Evolutionary conservation across 306 rosid species (phyloP), one percentile per base, ranked within the genome.

Genomic region (Fagus crenata): DNA sequence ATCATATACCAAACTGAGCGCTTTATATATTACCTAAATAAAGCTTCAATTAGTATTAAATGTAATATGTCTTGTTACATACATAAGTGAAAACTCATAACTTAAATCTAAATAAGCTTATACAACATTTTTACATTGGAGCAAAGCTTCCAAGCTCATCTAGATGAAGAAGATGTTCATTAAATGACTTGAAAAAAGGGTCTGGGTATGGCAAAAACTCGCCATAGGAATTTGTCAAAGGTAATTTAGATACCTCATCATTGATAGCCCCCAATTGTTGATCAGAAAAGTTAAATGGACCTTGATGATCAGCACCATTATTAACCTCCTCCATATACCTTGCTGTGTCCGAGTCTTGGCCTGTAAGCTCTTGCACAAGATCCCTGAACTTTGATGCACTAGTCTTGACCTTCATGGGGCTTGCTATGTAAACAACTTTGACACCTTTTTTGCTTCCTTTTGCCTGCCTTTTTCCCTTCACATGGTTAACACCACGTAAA

Each of bases 341-440:
- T 51, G 76, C 85, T 1, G 86, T 79, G 15, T 88, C 89, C 42
- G 92, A 88, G 76, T 88, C 77, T 71, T 33, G 75, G 1, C 92
- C 92, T 2, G 92, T 88, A 68, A 88, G 89, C 77, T 88, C 86
- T 69, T 88, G 92, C 9, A 88, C 92, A 17, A 88, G 86, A 58
- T 87, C 86, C 73, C 92, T 73, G 67, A 88, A 88, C 77, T 84
- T 78, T 2, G 92, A 77, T 9, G 89, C 92, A 49, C 88, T 81
- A 1, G 92, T 81, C 53, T 80, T 65, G 7, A 88, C 88, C 84
- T 88, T 88, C 92, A 88, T 86, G 33, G 92, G 92, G 53, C 74
- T 88, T 0, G 89, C 84, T 71, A 88, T 88, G 85, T 88, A 88
- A 28, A 84, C 88, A 17, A 88, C 89, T 60, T 84, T 86, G 49